Evolutionary conservation across 345 rosid species (phyloP), one percentile per base, ranked within the genome.

Genomic region (thale cress (Arabidopsis thaliana)): DNA sequence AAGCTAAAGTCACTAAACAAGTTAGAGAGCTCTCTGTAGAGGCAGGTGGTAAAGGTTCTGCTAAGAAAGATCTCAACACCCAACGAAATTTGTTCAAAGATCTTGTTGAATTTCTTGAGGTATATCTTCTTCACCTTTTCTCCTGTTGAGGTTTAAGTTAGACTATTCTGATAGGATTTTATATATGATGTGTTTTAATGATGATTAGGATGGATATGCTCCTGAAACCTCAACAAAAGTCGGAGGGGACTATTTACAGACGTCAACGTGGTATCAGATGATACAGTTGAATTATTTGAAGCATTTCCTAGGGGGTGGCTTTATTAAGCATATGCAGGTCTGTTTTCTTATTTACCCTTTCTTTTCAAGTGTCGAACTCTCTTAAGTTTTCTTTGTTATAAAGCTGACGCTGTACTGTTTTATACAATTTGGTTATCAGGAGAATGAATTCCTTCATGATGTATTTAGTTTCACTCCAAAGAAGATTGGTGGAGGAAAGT

Each of bases 291-390:
- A 90, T 84, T 95, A 80, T 72, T 56, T 92, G 78, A 95, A 86
- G 87, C 94, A 51, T 74, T 92, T 89, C 64, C 93, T 95, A 66
- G 99, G 94, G 7, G 85, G 98, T 55, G 99, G 99, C 4, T 95
- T 95, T 80, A 85, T 84, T 25, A 95, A 85, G 81, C 99, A 95
- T 83, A 88, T 95, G 94, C 97, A 87, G 97, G 99, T 94, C 62
- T 36, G 89, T 69, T 52, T 77, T 65, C 5, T 7, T 44, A 20
- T 71, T 56, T 58, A 1, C 52, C 3, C 7, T 57, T 48, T 63
- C 14, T 62, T 45, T 37, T 13, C 61, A 57, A 62, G 13, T 41
- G n/a, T 41, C 14, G 32, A 8, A 41, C 36, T 46, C 13, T 38
- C 28, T 42, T 30, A 40, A n/a, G 55, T 32, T 23, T 63, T 48